Percentiles rank a stretch among this genome's conserved stretches.
phyloP scores from a whole-genome alignment of 768 basidiomycete species.

The Crassisporium funariophilum region DNA sequence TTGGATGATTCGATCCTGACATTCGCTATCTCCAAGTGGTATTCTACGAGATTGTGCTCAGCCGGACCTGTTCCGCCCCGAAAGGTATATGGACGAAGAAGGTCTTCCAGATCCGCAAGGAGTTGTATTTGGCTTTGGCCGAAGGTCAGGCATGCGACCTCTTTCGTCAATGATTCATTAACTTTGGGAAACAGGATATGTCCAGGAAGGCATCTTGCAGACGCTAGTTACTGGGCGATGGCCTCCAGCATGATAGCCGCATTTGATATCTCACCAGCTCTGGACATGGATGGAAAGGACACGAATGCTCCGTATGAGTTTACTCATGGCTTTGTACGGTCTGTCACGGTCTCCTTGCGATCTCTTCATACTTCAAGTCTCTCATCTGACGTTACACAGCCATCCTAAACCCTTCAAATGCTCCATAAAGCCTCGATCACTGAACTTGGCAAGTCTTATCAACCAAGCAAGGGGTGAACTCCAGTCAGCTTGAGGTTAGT shows the following conservation, averaged over 20 bases:
- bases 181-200: constrained; percentile 41
- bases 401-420: constrained; percentile 55
- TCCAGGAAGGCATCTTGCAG: constrained; percentile 56
- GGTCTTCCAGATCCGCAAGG: constrained; percentile 46
- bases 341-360: constrained; percentile 15
- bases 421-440: constrained; percentile 46
- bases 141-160: constrained; percentile 37
- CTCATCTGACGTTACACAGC: constrained; percentile 28
- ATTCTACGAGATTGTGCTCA: constrained; percentile 47
- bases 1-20: neutral
- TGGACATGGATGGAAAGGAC: constrained; percentile 44
- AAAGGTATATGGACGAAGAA: constrained; percentile 46
- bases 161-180: neutral
- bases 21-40: constrained; percentile 27
- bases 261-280: constrained; percentile 43
- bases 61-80: constrained; percentile 50
- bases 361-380: neutral
- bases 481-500: neutral
- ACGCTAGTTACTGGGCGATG: constrained; percentile 47
- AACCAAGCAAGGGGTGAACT: constrained; percentile 28
- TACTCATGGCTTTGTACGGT: constrained; percentile 49
- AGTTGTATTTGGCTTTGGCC: constrained; percentile 59
- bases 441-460: constrained; percentile 30
- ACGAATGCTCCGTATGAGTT: constrained; percentile 41
- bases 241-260: constrained; percentile 46